These are phyloP conservation scores for Aspergillus cavernicola DNA, from an alignment of 495 filamentous ascomycete genomes.

Conservation along the genomic window DNA sequence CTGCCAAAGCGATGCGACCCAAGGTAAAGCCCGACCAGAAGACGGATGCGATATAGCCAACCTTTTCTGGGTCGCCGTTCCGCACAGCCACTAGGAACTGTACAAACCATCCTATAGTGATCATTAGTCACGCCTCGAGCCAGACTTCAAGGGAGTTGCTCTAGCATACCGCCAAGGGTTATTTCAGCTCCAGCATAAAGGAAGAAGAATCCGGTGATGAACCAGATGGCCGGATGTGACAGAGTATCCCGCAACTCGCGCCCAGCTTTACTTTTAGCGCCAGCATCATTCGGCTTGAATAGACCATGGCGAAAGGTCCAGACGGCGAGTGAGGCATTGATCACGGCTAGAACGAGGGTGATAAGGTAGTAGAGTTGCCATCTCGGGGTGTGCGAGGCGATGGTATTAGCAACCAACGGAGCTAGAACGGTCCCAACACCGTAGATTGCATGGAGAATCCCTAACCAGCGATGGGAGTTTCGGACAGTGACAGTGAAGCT, in stretches of 20 bases:
- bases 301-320: constrained; percentile 22
- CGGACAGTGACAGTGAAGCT: constrained; percentile 44
- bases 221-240: constrained; percentile 35
- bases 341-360: constrained; percentile 11
- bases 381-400: constrained; percentile 30
- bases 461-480: constrained; percentile 52
- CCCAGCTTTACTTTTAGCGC: constrained; percentile 19
- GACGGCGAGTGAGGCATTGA: constrained; percentile 15
- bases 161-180: constrained; percentile 37
- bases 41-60: constrained; percentile 69
- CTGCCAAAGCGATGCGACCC: constrained; percentile 48
- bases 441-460: constrained; percentile 54
- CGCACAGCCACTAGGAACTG: constrained; percentile 61
- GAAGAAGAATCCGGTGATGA: constrained; percentile 49
- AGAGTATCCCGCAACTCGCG: constrained; percentile 21
- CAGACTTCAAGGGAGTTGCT: not conserved
- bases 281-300: constrained; percentile 21
- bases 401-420: constrained; percentile 48
- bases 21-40: constrained; percentile 72
- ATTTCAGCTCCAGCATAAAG: constrained; percentile 42
- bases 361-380: constrained; percentile 26
- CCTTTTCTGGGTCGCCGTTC: constrained; percentile 52
- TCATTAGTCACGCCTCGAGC: not conserved
- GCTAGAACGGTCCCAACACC: constrained; percentile 48
- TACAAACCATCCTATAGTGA: constrained; percentile 58